Evolutionary conservation across 164 flowering plant genomes (phyloP), one percentile per base, ranked within the genome.

Genomic region (Umbilicus rupestris): DNA sequence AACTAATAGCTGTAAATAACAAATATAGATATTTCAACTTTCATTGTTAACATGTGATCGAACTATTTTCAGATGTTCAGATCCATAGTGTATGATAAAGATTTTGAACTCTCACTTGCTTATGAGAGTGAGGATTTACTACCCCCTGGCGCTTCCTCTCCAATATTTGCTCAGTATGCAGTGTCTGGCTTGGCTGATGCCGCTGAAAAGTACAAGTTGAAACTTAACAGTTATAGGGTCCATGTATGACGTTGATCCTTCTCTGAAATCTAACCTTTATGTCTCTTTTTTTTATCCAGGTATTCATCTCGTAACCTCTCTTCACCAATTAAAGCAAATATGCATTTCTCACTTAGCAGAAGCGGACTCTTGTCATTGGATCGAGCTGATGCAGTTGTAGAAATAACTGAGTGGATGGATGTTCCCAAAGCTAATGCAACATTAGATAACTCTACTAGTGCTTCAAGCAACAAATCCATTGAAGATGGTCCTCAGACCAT

Each of bases 361-460:
- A 90, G 96, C 73, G 99, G 97, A 64, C 65, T 88, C 30, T 77
- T 95, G 73, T 84, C 90, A 39, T 72, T 95, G 74, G 97, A 90
- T 80, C 83, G 91, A 37, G 96, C 97, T 73, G 97, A 95, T 68
- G 97, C 98, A 69, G 84, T 85, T 62, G 76, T 95, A 75, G 97
- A 95, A 80, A 78, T 88, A 68, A 77, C 99, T 15, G 98, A 95
- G 75, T 92, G 99, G 98, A 89, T 95, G 19, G 95, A 95, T 73
- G 88, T 92, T 74, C 92, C 97, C 63, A 82, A 81, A 68, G 86
- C 80, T 80, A 92, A 90, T 73, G 73, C 82, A 63, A 85, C 92
- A 1, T 69, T 80, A 17, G 96, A 88, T 64, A 92, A 92, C 72
- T 72, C 89, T 47, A 85, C 87, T 50, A 63, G 76, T 63, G 46